Base-by-base conservation (phyloP, 345 rosid species). In the Eucalyptus microcorys region DNA sequence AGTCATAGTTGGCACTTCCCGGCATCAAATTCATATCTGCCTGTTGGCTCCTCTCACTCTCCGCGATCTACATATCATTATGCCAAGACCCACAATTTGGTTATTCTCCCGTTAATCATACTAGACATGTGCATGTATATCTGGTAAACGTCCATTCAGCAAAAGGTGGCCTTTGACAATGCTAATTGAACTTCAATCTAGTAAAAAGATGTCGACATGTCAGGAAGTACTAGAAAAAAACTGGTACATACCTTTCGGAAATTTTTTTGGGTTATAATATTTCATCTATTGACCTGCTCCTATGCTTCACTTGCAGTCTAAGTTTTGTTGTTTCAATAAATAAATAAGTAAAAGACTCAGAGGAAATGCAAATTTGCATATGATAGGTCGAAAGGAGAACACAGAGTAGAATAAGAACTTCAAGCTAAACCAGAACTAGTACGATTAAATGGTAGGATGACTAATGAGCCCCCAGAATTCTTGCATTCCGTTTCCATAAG, bases 21-120 rank as follows among this genome's bases (percentile, higher is more conserved):
- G 97, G 96, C 99, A 98, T 94, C 93, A 97, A 92, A 89, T 91
- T 96, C 95, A 95, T 97, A 91, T 91, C 90, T 86, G 91, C 89
- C 87, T 95, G 96, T 86, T 92, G 92, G 91, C 93, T 94, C 91
- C 98, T 94, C 90, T 98, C 99, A 61, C 94, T 96, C 90, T 98
- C 98, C 22, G 99, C 95, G 86, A 98, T 96, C 99, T 96, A 91
- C 86, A 89, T 3, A 64, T 76, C 14, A 76, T 76, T 2, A 76
- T 4, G 15, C 83, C 47, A 3, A 3, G 47, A 40, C 30, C 47
- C 47, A 21, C 27, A 76, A 40, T 76, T 11, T 40, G 37, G 47
- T 76, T 76, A 40, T 40, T 76, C 30, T 7, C 84, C 16, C 3
- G 27, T 76, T 40, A 76, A 76, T 21, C 27, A 22, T 40, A 76